Conservation (phyloP, 768 basidiomycete species). For the Trametopsis cervina region DNA sequence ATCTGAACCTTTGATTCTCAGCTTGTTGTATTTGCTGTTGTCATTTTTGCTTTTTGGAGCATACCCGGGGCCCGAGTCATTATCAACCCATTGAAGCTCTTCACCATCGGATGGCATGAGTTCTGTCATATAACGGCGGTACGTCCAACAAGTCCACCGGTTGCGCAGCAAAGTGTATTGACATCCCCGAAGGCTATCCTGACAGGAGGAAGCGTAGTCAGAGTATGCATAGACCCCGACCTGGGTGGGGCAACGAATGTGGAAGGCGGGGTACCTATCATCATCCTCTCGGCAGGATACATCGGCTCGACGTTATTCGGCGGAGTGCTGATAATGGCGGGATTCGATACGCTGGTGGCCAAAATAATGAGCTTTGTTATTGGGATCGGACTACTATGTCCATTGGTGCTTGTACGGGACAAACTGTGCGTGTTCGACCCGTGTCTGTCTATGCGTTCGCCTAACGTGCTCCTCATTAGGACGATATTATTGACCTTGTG, state of each 20-base stretch:
- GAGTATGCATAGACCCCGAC: slow-evolving; percentile 81
- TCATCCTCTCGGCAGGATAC: slow-evolving; percentile 76
- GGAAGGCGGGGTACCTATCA: slow-evolving; percentile 65
- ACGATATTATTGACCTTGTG: slow-evolving; percentile 77
- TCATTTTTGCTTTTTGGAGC: slow-evolving; percentile 86
- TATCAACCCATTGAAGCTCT: slow-evolving; percentile 80
- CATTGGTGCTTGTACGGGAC: slow-evolving; percentile 80
- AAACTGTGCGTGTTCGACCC: slow-evolving; percentile 67
- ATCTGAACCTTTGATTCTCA: slow-evolving; percentile 22
- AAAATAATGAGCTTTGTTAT: slow-evolving; percentile 92
- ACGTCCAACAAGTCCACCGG: slow-evolving; percentile 22
- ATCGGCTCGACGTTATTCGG: slow-evolving; percentile 78
- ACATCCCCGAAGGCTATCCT: slow-evolving; percentile 53
- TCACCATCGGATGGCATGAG: slow-evolving; percentile 88
- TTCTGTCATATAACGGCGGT: slow-evolving; percentile 78
- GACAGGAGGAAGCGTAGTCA: slow-evolving; percentile 70
- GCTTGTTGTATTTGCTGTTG: slow-evolving; percentile 81
- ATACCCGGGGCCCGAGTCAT: slow-evolving; percentile 72
- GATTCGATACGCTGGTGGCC: slow-evolving; percentile 84
- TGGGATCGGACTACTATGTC: slow-evolving; percentile 79
- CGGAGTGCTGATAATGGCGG: slow-evolving; percentile 74
- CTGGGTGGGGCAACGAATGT: slow-evolving; percentile 72
- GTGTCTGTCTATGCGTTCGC: slow-evolving; percentile 2
- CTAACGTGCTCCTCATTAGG: slow-evolving; percentile 32
- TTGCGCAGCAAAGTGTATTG: neutral